These are phyloP conservation scores for Pholiota adiposa DNA, from an alignment of 1,284 basidiomycete species.

Conservation along the genomic window DNA sequence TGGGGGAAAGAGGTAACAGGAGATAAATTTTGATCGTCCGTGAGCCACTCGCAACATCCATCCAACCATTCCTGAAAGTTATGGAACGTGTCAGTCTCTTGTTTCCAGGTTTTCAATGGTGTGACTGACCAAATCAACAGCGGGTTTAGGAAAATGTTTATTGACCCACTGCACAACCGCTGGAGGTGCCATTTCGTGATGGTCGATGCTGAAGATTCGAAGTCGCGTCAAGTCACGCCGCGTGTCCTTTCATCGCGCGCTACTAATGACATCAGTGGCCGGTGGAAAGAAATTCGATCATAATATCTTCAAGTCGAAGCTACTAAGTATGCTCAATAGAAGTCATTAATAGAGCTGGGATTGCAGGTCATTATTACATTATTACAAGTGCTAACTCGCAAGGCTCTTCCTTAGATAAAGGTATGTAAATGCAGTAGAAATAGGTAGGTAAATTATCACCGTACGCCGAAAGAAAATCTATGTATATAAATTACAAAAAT, in stretches of 20 bases:
- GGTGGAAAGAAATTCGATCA: too few species aligned
- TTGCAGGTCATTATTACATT: neutral
- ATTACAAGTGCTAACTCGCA: too few species aligned
- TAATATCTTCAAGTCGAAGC: too few species aligned
- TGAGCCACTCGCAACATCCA: conserved; percentile 69
- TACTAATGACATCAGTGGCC: too few species aligned
- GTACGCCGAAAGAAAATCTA: neutral
- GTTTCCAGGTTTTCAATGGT: neutral
- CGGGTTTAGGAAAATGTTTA: conserved; percentile 53
- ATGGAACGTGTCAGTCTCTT: conserved; percentile 6
- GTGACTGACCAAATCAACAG: conserved; percentile 54
- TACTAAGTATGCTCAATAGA: too few species aligned
- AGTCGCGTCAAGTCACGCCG: conserved; percentile 4
- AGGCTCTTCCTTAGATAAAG: too few species aligned
- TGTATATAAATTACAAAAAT: neutral
- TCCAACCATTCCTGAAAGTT: conserved; percentile 68
- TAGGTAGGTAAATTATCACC: neutral
- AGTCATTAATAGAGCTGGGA: neutral
- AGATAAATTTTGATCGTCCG: conserved; percentile 49
- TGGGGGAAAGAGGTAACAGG: conserved; percentile 49
- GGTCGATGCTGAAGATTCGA: neutral
- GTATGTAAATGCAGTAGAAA: too few species aligned
- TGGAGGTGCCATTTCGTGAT: conserved; percentile 35
- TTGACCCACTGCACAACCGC: conserved; percentile 48
- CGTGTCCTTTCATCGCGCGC: neutral